Conservation (phyloP, 306 rosid genomes). For the Vigna angularis region DNA sequence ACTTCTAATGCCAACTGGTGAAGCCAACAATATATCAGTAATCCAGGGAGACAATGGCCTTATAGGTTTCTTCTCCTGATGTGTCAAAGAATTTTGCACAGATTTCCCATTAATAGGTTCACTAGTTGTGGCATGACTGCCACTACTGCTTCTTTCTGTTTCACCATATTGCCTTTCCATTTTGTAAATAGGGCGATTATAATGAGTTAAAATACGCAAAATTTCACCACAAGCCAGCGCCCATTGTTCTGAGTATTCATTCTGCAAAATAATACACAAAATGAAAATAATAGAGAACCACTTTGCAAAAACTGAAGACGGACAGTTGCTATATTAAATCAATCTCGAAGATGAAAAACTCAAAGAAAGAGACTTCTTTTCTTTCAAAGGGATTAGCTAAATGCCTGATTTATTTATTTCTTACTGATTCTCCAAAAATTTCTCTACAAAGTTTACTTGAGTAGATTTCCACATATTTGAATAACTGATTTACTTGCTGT, state of each 20-base stretch:
- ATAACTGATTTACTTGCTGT: too few relatives aligned
- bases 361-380: conserved; percentile 15
- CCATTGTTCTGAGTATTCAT: conserved; percentile 97
- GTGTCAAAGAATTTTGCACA: conserved; percentile 52
- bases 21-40: conserved; percentile 87
- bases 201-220: conserved; percentile 93
- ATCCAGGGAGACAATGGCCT: conserved; percentile 98
- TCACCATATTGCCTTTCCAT: conserved; percentile 64
- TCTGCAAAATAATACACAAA: conserved; percentile 56
- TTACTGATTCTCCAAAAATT: too few relatives aligned
- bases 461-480: too few relatives aligned
- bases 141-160: conserved; percentile 87
- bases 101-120: conserved; percentile 61
- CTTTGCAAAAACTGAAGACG: conserved; percentile 19
- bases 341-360: conserved; percentile 11
- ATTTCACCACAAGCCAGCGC: conserved; percentile 97
- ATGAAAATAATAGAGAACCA: conserved; percentile 21
- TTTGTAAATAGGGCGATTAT: conserved; percentile 94
- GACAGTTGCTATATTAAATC: conserved; percentile 18
- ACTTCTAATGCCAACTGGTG: conserved; percentile 92
- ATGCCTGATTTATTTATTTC: too few relatives aligned
- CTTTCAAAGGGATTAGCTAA: too few relatives aligned
- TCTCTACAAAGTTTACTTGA: too few relatives aligned
- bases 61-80: conserved; percentile 85
- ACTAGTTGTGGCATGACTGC: conserved; percentile 85